Evolutionary conservation across 208 protist species (phyloP).

Genomic region (Trypanosomatidae sp.): DNA sequence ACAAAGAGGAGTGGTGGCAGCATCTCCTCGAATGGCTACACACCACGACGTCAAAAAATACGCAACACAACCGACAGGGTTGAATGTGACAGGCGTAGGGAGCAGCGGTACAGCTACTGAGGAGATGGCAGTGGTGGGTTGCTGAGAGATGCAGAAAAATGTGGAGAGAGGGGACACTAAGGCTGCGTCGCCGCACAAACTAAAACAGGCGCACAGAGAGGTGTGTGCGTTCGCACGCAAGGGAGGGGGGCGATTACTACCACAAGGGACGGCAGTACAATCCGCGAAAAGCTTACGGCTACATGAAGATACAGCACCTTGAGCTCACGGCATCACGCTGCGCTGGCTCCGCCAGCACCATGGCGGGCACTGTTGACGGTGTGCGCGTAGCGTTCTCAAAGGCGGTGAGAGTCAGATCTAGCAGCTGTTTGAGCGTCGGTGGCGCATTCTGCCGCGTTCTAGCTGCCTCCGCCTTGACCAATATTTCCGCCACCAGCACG

Average conservation of each 20-base stretch:
- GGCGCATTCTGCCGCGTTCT: constrained; percentile 19
- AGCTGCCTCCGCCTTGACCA: constrained; percentile 48
- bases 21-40: not conserved
- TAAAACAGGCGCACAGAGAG: not conserved
- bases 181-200: not conserved
- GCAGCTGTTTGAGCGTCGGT: constrained; percentile 58
- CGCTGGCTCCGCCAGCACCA: constrained; percentile 44
- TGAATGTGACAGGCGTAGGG: not conserved
- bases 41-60: not conserved
- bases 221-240: not conserved
- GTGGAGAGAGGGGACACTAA: not conserved
- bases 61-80: not conserved
- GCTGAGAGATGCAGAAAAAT: too few relatives aligned
- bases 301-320: constrained; percentile 51
- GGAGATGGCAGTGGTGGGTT: not conserved
- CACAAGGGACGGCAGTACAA: not conserved
- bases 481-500: constrained; percentile 56
- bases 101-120: not conserved
- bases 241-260: not conserved
- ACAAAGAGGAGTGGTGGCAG: not conserved
- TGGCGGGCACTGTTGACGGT: constrained; percentile 42
- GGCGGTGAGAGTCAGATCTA: constrained; percentile 61
- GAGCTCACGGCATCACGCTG: constrained; percentile 21
- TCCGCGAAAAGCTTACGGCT: not conserved
- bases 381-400: constrained; percentile 42